Evolutionary conservation across 345 rosid genomes (phyloP), one percentile per base, ranked within the genome.

Genomic region (Citrus medica): DNA sequence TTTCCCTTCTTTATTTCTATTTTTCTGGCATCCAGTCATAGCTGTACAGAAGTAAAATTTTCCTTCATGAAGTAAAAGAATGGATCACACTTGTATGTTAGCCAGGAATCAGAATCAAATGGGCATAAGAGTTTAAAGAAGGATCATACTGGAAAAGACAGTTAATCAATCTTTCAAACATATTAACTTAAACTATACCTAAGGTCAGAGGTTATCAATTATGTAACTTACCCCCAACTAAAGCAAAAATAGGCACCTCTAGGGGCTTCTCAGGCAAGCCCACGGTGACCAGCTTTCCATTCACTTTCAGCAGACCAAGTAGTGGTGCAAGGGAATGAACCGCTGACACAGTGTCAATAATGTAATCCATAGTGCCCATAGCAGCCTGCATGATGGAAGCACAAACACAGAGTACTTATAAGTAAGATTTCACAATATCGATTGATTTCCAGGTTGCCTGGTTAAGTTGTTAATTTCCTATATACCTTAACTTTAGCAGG

Each of bases 261-360:
- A 93, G 88, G 9, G 98, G 94, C 87, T 90, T 95, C 22, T 83
- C 81, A n/a, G 93, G 95, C 84, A 93, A 79, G 27, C 98, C 98
- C 67, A 92, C 60, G 48, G 94, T 87, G 67, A 95, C 70, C 16
- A 95, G 89, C 74, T 95, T 95, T 46, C 97, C 98, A 53, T 84
- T 92, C 72, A 90, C 76, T 82, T 89, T 95, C 71, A 93, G 89
- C 82, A 92, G 88, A 79, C 85, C 73, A 7, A 95, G 89, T 71
- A 91, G 77, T 22, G 98, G 94, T 55, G 84, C 81, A 80, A 95
- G 70, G 70, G 97, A 83, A 84, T 95, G 98, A 71, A 83, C 91
- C 74, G 98, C 95, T 38, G 98, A 90, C 12, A 93, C 85, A 0
- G 98, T 95, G 81, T 95, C 98, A 24, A 95, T 91, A 59, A 93